These are phyloP conservation scores for Corchorus capsularis DNA, from an alignment of 345 rosid species.

Conservation along the genomic window DNA sequence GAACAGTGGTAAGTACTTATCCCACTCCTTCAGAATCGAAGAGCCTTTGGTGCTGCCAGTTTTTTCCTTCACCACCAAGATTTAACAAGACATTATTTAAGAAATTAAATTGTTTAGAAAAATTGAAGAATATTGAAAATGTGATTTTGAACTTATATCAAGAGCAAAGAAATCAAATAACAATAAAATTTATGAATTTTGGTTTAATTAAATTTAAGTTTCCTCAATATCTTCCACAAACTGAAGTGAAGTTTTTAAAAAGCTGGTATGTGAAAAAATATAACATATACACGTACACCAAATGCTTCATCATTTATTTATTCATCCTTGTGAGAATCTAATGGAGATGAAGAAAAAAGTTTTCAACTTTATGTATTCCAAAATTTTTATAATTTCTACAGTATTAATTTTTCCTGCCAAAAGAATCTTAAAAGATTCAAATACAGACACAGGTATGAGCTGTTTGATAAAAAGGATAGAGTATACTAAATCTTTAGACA, in stretches of 20 bases:
- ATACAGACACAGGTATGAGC: too few relatives aligned
- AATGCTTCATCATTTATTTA: too few relatives aligned
- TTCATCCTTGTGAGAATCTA: too few relatives aligned
- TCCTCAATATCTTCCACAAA: not conserved
- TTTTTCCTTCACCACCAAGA: constrained; percentile 62
- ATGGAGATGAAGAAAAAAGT: too few relatives aligned
- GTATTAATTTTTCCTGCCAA: too few relatives aligned
- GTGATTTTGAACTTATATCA: not conserved
- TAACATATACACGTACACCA: not conserved
- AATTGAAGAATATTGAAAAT: not conserved
- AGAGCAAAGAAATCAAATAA: not conserved
- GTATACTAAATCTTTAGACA: too few relatives aligned
- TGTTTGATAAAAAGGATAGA: too few relatives aligned
- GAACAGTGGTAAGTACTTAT: constrained; percentile 70
- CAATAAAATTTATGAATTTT: not conserved
- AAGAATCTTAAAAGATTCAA: too few relatives aligned
- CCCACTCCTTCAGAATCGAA: constrained; percentile 79
- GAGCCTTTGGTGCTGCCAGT: constrained; percentile 89
- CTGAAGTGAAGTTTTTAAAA: not conserved
- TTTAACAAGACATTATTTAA: not conserved
- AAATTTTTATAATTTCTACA: too few relatives aligned
- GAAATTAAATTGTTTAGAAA: not conserved
- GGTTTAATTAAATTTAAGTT: not conserved
- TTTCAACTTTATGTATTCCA: too few relatives aligned
- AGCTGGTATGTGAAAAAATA: not conserved